Evolutionary conservation across 805 yeast species (phyloP).

Genomic region (Candida schatavii): DNA sequence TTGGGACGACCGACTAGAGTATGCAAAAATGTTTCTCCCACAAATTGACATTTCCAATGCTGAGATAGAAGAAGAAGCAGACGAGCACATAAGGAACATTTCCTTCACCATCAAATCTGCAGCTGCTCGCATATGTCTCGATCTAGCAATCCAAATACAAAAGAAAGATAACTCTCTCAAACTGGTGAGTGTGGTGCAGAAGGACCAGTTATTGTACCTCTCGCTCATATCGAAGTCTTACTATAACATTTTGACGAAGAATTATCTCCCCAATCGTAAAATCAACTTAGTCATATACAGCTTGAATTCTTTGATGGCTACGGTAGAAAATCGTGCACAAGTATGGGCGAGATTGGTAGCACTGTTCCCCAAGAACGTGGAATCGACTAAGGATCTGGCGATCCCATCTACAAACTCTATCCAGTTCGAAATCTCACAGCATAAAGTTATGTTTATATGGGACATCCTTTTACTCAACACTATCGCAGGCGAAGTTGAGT

Average conservation of each 20-base stretch:
- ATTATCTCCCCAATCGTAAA: constrained; percentile 25
- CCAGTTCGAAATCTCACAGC: background rate
- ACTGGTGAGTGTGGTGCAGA: constrained; percentile 6
- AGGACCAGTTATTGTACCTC: constrained; percentile 10
- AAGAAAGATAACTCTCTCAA: constrained; percentile 10
- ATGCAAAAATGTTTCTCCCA: constrained; percentile 25
- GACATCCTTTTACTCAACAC: constrained; percentile 19
- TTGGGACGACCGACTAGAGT: constrained; percentile 25
- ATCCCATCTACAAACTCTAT: background rate
- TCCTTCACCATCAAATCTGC: background rate
- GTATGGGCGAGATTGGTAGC: background rate
- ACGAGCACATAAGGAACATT: too few species aligned
- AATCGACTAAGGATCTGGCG: background rate
- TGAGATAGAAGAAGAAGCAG: too few species aligned
- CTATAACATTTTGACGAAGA: constrained; percentile 13
- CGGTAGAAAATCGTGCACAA: too few species aligned
- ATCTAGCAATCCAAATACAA: background rate
- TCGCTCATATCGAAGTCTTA: constrained; percentile 23
- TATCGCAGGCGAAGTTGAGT: constrained; percentile 23
- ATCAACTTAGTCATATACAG: constrained; percentile 30
- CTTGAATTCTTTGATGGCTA: constrained; percentile 28
- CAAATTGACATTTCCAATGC: constrained; percentile 15
- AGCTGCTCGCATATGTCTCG: background rate
- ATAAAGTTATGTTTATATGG: constrained; percentile 15
- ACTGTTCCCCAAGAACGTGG: background rate